Evolutionary conservation across 768 basidiomycete species (phyloP).

Genomic region (Mycena venus): DNA sequence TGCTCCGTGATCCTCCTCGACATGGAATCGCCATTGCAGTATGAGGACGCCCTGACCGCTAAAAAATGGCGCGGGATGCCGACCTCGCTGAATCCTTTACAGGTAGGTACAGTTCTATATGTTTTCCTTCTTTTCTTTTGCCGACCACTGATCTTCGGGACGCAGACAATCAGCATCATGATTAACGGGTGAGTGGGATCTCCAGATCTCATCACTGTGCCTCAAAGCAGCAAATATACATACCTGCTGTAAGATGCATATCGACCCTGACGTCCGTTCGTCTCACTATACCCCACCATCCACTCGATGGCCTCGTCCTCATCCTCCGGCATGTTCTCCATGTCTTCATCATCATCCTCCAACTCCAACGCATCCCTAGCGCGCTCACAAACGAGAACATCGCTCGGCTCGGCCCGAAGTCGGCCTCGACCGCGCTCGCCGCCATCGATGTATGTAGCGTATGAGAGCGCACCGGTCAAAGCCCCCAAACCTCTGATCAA

Average conservation of each 20-base stretch:
- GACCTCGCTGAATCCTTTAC: no score
- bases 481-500: slow-evolving; percentile 28
- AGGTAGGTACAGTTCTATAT: no score
- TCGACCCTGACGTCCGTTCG: neutral
- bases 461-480: slow-evolving; percentile 3
- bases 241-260: neutral
- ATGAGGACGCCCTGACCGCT: no score
- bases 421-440: slow-evolving; percentile 25
- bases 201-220: neutral
- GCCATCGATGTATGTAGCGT: slow-evolving; percentile 33
- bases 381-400: neutral
- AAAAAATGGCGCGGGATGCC: no score
- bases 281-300: neutral
- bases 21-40: no score
- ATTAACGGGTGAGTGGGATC: neutral
- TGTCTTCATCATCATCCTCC: slow-evolving; percentile 6
- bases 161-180: neutral
- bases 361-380: neutral
- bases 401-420: neutral
- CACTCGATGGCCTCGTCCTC: neutral
- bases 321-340: neutral
- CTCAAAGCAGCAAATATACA: neutral
- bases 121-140: neutral
- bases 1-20: no score
- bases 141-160: neutral